Evolutionary conservation across 805 yeast genomes (phyloP).

Genomic region (Jamesozyma piceae): DNA sequence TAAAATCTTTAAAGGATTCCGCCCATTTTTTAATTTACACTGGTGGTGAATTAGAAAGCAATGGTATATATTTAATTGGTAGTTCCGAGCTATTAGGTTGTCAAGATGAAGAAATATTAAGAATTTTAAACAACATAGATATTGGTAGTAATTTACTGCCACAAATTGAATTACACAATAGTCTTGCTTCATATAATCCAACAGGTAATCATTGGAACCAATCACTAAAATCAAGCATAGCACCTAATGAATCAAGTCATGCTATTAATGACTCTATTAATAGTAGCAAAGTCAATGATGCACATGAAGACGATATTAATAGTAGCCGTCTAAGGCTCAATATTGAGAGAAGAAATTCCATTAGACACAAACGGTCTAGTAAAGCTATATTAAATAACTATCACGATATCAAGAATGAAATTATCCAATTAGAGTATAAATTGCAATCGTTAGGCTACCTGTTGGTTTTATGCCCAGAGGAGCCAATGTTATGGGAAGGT

Average conservation of each 20-base stretch:
- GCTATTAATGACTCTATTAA: not conserved
- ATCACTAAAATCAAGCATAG: slow-evolving; percentile 12
- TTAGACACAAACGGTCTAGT: not conserved
- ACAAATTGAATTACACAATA: slow-evolving; percentile 24
- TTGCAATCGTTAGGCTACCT: slow-evolving; percentile 46
- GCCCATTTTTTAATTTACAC: slow-evolving; percentile 74
- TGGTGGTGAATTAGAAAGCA: slow-evolving; percentile 52
- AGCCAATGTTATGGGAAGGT: slow-evolving; percentile 90
- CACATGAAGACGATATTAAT: not conserved
- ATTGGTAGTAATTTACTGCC: slow-evolving; percentile 43
- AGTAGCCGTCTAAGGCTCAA: not conserved
- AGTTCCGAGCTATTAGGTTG: slow-evolving; percentile 39
- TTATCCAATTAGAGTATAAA: slow-evolving; percentile 20
- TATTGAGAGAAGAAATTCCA: not conserved
- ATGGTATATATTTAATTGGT: slow-evolving; percentile 75
- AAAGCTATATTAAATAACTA: slow-evolving; percentile 19
- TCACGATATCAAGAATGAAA: slow-evolving; percentile 25
- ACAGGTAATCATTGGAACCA: slow-evolving; percentile 10
- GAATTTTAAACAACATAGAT: slow-evolving; percentile 38
- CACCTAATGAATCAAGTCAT: not conserved
- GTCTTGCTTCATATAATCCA: slow-evolving; percentile 20
- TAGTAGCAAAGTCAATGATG: too few species aligned
- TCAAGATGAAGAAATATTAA: slow-evolving; percentile 34
- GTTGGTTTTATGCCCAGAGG: slow-evolving; percentile 64
- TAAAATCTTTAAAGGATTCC: slow-evolving; percentile 50